Evolutionary conservation across 2,329 filamentous ascomycete genomes (phyloP).

Genomic region (Fusarium domesticum): DNA sequence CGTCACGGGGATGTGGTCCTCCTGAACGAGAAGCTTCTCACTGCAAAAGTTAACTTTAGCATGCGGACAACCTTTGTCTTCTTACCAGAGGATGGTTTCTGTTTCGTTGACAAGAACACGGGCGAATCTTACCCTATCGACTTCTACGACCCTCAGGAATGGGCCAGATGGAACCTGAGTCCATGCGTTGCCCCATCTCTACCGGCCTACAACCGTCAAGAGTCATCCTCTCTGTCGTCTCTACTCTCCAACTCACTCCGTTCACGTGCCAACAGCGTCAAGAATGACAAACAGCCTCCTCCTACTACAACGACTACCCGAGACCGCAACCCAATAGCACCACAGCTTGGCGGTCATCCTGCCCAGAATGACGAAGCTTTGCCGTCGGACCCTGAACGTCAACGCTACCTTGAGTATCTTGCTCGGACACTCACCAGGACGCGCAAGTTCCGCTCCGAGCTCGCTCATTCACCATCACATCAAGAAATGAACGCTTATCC

Average conservation of each 20-base stretch:
- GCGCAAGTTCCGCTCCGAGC: slow-evolving; percentile 72
- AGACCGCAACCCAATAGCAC: slow-evolving; percentile 31
- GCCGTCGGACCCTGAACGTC: slow-evolving; percentile 28
- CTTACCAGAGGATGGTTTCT: slow-evolving; percentile 80
- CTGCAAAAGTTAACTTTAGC: slow-evolving; percentile 89
- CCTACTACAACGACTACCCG: slow-evolving; percentile 32
- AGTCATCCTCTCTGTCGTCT: slow-evolving; percentile 45
- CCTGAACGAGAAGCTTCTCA: slow-evolving; percentile 83
- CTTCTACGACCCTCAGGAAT: slow-evolving; percentile 76
- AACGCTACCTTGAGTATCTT: slow-evolving; percentile 61
- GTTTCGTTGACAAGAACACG: slow-evolving; percentile 81
- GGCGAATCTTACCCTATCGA: slow-evolving; percentile 78
- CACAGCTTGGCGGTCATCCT: slow-evolving; percentile 26
- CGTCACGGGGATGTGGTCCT: slow-evolving; percentile 91
- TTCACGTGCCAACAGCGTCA: slow-evolving; percentile 42
- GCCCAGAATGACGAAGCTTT: slow-evolving; percentile 20
- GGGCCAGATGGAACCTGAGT: slow-evolving; percentile 74
- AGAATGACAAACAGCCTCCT: slow-evolving; percentile 33
- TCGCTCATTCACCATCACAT: slow-evolving; percentile 59
- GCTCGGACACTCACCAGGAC: slow-evolving; percentile 68
- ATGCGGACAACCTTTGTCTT: slow-evolving; percentile 83
- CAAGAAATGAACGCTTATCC: slow-evolving; percentile 72
- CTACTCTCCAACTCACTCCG: slow-evolving; percentile 46
- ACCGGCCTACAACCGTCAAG: slow-evolving; percentile 49
- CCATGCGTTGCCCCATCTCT: slow-evolving; percentile 71